phyloP scores from a whole-genome alignment of 805 yeast genomes.

The Yarrowia alimentaria region DNA sequence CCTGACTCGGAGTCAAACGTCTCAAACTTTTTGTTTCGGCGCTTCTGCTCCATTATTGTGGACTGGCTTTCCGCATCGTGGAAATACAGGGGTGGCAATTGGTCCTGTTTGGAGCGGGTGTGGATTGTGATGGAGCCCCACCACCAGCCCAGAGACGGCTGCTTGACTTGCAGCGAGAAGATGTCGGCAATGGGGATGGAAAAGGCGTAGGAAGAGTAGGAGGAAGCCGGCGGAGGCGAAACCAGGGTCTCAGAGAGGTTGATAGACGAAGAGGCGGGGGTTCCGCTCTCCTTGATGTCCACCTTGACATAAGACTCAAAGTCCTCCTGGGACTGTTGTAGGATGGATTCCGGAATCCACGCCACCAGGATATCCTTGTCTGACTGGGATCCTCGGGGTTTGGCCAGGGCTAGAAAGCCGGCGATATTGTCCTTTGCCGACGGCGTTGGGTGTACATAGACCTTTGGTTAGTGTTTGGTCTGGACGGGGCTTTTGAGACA shows the following conservation, averaged over 20 bases:
- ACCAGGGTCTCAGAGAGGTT: slow-evolving; percentile 42
- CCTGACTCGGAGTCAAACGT: slow-evolving; percentile 55
- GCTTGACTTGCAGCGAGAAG: slow-evolving; percentile 78
- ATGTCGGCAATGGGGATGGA: slow-evolving; percentile 57
- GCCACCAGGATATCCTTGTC: slow-evolving; percentile 61
- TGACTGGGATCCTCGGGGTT: slow-evolving; percentile 46
- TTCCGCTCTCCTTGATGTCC: slow-evolving; percentile 45
- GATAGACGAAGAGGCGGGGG: slow-evolving; percentile 30
- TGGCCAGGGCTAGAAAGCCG: slow-evolving; percentile 69
- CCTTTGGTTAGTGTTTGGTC: slow-evolving; percentile 41
- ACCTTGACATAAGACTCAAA: slow-evolving; percentile 48
- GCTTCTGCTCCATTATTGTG: slow-evolving; percentile 59
- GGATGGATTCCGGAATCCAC: slow-evolving; percentile 56
- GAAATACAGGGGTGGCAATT: slow-evolving; percentile 81
- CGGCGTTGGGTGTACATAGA: slow-evolving; percentile 78
- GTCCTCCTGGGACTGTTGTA: slow-evolving; percentile 48
- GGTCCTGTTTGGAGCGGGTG: slow-evolving; percentile 53
- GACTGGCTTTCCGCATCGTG: slow-evolving; percentile 87
- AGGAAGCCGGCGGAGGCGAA: slow-evolving; percentile 51
- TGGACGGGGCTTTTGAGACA: no score
- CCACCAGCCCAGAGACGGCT: slow-evolving; percentile 88
- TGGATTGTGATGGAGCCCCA: slow-evolving; percentile 80
- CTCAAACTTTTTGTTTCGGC: slow-evolving; percentile 63
- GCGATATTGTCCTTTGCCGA: slow-evolving; percentile 71
- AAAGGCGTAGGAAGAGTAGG: slow-evolving; percentile 65